phyloP scores from a whole-genome alignment of 208 protist genomes.

The Leptomonas pyrrhocoris region DNA sequence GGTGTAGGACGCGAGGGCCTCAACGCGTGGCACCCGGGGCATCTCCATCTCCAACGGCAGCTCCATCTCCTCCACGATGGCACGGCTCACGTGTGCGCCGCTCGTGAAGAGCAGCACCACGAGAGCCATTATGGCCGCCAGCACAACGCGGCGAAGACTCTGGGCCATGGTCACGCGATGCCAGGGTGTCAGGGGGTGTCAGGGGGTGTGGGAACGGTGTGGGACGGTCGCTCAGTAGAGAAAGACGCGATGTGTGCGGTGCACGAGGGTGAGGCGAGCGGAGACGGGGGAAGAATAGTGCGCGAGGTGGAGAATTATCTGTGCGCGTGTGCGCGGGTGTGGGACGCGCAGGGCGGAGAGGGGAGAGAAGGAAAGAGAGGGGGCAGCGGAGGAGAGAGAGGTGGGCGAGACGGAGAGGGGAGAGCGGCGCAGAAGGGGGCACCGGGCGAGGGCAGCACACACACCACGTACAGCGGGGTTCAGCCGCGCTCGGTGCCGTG shows the following conservation, averaged over 20 bases:
- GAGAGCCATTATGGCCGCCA: conserved; percentile 3
- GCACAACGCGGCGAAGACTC: conserved; percentile 10
- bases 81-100: neutral
- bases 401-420: neutral
- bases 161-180: conserved; percentile 1
- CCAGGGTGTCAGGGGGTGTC: neutral
- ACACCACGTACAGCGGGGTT: neutral
- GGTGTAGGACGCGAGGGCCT: neutral
- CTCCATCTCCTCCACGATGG: neutral
- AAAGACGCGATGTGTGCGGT: no score
- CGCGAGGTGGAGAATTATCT: no score
- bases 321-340: neutral
- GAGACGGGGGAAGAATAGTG: no score
- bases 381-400: neutral
- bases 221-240: no score
- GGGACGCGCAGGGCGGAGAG: neutral
- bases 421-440: neutral
- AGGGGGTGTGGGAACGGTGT: neutral
- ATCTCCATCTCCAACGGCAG: conserved; percentile 2
- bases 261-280: no score
- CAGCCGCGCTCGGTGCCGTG: no score
- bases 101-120: conserved; percentile 6
- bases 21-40: neutral
- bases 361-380: neutral
- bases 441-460: neutral